Conservation (phyloP, 1,139 yeast genomes). For the Taphrina communis region DNA sequence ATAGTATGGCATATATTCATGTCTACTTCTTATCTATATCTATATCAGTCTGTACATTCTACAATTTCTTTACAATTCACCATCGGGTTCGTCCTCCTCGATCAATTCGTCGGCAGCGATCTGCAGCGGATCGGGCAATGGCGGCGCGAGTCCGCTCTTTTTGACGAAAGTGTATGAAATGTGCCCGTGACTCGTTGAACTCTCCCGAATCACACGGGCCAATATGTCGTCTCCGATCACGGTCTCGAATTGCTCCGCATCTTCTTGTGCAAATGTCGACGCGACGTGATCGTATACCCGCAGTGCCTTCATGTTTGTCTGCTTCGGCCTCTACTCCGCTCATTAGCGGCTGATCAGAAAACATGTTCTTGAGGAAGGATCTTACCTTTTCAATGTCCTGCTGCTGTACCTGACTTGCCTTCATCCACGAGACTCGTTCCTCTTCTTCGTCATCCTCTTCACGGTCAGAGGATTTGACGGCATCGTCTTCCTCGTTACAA, state of each 20-base stretch:
- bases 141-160: conserved; percentile 19
- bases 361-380: neutral
- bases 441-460: conserved; percentile 4
- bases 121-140: conserved; percentile 1
- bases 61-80: neutral
- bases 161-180: conserved; percentile 22
- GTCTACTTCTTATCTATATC: too few species aligned
- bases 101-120: conserved; percentile 1
- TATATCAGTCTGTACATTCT: neutral
- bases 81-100: neutral
- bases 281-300: conserved; percentile 20
- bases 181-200: neutral
- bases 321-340: conserved; percentile 11
- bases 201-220: neutral
- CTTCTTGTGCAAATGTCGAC: neutral
- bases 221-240: conserved; percentile 22
- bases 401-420: conserved; percentile 23
- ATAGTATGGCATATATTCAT: too few species aligned
- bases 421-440: conserved; percentile 6
- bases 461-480: conserved; percentile 42
- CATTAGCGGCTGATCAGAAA: neutral
- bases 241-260: conserved; percentile 2
- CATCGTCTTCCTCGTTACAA: conserved; percentile 28
- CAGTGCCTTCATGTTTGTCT: conserved; percentile 28
- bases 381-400: conserved; percentile 15